Conservation (phyloP, 2,329 filamentous ascomycete genomes). For the Neofusicoccum umdonicola region DNA sequence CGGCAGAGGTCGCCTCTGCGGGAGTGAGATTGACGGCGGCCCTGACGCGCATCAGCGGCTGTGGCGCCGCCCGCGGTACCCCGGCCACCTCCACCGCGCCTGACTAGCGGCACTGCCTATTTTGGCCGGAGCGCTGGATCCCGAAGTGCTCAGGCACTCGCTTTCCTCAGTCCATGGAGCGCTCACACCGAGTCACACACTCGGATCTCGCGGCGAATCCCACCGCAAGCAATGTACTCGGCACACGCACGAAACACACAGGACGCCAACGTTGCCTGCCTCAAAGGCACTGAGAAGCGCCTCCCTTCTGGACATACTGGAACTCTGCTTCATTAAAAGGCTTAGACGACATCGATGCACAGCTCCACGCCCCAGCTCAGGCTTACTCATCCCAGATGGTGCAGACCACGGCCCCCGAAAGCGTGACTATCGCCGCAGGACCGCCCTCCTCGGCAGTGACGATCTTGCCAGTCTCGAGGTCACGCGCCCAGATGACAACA, state of each 20-base stretch:
- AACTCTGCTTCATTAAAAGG: not conserved
- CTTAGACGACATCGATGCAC: too few species aligned
- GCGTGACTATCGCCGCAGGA: slow-evolving; percentile 33
- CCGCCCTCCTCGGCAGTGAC: slow-evolving; percentile 47
- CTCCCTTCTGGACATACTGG: too few species aligned
- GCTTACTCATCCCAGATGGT: slow-evolving; percentile 33
- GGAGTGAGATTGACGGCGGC: too few species aligned
- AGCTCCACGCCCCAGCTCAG: too few species aligned
- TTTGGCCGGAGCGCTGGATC: not conserved
- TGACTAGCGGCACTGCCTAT: not conserved
- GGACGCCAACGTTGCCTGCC: too few species aligned
- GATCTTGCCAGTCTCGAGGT: slow-evolving; percentile 59
- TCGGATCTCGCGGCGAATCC: not conserved
- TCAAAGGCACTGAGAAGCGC: too few species aligned
- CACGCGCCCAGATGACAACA: slow-evolving; percentile 61
- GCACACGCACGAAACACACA: too few species aligned
- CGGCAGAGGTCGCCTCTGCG: too few species aligned
- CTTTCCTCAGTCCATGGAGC: not conserved
- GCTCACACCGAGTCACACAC: not conserved
- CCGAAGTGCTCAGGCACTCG: too few species aligned
- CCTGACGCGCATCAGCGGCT: too few species aligned
- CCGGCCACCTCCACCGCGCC: not conserved
- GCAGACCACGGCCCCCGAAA: slow-evolving; percentile 34
- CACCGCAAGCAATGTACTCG: too few species aligned
- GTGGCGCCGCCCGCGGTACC: not conserved